Evolutionary conservation across 106 monocot genomes (phyloP).

Genomic region (Dioscorea zingiberensis): DNA sequence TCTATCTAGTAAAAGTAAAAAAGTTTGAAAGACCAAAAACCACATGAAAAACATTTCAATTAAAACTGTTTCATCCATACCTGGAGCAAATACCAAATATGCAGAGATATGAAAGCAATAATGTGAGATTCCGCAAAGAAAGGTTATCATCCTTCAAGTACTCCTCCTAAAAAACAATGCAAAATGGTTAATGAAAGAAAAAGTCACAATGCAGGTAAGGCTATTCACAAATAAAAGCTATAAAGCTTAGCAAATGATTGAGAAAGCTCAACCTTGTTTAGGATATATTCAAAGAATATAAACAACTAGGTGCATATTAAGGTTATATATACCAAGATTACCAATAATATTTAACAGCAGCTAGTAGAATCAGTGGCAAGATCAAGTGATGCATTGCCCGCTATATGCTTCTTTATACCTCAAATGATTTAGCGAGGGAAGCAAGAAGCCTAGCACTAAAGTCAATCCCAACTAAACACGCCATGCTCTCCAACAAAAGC

Average conservation of each 20-base stretch:
- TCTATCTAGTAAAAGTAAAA: too few relatives aligned
- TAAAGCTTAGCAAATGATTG: too few relatives aligned
- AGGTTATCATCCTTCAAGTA: slow-evolving; percentile 74
- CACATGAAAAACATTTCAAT: too few relatives aligned
- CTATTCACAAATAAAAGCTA: too few relatives aligned
- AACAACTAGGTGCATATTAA: too few relatives aligned
- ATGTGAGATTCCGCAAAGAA: slow-evolving; percentile 71
- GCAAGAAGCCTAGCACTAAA: slow-evolving; percentile 88
- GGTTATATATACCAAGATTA: too few relatives aligned
- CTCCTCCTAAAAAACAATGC: slow-evolving; percentile 46
- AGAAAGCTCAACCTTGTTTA: too few relatives aligned
- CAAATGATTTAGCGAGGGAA: slow-evolving; percentile 65
- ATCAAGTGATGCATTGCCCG: too few relatives aligned
- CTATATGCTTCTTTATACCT: slow-evolving; percentile 31
- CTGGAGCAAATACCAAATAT: slow-evolving; percentile 85
- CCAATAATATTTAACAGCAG: too few relatives aligned
- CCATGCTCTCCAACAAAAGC: slow-evolving; percentile 92
- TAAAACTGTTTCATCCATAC: slow-evolving; percentile 17
- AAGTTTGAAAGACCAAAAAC: too few relatives aligned
- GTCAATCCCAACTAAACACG: slow-evolving; percentile 85
- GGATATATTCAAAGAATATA: too few relatives aligned
- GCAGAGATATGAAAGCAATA: slow-evolving; percentile 69
- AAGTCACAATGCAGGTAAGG: not conserved
- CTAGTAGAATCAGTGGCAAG: too few relatives aligned
- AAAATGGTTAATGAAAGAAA: slow-evolving; percentile 10